Conservation (phyloP, 805 yeast genomes). For the Candida sonorensis region DNA sequence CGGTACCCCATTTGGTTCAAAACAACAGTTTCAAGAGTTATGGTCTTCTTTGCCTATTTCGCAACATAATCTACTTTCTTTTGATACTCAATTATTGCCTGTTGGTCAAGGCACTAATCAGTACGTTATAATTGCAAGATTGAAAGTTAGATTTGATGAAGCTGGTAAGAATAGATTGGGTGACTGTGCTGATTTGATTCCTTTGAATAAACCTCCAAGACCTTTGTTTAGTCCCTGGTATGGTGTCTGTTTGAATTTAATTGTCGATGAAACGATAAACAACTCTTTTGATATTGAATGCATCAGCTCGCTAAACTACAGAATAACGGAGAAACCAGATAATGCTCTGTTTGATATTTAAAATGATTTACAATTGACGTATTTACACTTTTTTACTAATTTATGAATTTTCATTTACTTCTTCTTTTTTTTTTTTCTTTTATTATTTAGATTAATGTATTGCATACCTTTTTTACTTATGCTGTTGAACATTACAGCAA, state of each 20-base stretch:
- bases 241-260: conserved; percentile 55
- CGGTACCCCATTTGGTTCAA: conserved; percentile 50
- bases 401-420: too few relatives aligned
- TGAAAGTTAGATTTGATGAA: conserved; percentile 71
- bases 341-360: conserved; percentile 30
- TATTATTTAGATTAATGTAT: too few relatives aligned
- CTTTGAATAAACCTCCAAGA: conserved; percentile 28
- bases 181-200: conserved; percentile 49
- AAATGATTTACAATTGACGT: too few relatives aligned
- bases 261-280: conserved; percentile 47
- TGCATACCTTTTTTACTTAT: too few relatives aligned
- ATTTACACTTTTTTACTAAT: too few relatives aligned
- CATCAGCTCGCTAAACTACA: conserved; percentile 58
- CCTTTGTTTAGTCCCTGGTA: conserved; percentile 64
- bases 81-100: conserved; percentile 59
- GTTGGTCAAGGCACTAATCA: conserved; percentile 26
- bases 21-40: conserved; percentile 45
- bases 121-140: conserved; percentile 35
- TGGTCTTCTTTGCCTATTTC: conserved; percentile 55
- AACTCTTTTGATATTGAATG: conserved; percentile 34
- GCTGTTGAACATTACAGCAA: too few relatives aligned
- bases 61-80: conserved; percentile 55
- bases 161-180: conserved; percentile 63
- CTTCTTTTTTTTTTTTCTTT: too few relatives aligned
- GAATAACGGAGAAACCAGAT: conserved; percentile 57